Conservation (phyloP, 345 rosid species). For the Boechera retrofracta region DNA sequence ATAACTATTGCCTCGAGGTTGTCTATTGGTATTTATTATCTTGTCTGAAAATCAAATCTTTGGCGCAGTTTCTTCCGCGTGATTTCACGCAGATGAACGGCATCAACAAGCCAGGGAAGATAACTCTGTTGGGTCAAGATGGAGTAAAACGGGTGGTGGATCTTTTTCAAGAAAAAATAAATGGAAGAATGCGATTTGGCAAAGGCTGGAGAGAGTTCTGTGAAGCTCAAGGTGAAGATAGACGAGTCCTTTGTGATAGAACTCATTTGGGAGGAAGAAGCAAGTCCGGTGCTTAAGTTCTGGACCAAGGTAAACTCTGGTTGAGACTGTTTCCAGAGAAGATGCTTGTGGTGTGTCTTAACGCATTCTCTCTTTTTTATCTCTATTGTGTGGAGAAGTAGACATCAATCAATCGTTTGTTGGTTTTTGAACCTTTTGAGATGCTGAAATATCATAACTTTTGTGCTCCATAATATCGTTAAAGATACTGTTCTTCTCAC, state of each 20-base stretch:
- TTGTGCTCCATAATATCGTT: background rate
- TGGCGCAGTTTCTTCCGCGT: constrained; percentile 28
- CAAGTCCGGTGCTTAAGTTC: constrained; percentile 37
- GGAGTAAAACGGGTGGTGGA: constrained; percentile 28
- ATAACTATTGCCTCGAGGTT: background rate
- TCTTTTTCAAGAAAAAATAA: background rate
- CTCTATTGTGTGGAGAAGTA: background rate
- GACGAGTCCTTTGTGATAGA: constrained; percentile 36
- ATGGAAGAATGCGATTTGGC: constrained; percentile 7
- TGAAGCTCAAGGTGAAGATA: constrained; percentile 35
- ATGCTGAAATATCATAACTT: background rate
- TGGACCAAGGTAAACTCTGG: constrained; percentile 12
- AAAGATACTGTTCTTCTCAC: background rate
- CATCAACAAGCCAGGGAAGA: constrained; percentile 26
- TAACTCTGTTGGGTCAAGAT: constrained; percentile 30
- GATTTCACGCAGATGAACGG: constrained; percentile 30
- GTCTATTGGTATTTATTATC: background rate
- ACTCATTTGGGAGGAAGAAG: constrained; percentile 28
- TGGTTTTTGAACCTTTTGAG: constrained; percentile 4
- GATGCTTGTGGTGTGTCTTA: background rate
- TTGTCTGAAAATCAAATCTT: background rate
- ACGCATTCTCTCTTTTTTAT: background rate
- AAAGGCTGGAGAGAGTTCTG: constrained; percentile 42
- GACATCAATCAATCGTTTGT: background rate
- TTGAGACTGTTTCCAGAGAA: constrained; percentile 28